Base-by-base conservation (phyloP, 257 asterid genomes). In the Cruciata laevipes region DNA sequence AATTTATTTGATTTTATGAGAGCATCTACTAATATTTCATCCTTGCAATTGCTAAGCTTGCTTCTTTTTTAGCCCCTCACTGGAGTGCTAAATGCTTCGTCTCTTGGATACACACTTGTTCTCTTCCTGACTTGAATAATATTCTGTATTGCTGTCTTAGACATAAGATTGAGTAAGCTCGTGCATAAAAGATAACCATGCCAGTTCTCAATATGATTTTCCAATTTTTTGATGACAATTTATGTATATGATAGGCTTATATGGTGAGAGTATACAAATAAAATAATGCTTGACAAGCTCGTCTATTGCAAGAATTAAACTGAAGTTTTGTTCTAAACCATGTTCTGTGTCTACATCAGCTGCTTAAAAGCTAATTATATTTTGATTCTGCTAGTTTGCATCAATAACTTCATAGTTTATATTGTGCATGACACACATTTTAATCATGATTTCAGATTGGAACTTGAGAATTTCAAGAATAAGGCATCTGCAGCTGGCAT, bases 401-500 rank as follows among this genome's bases (percentile, higher is more conserved):
- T 61, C 20, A 2, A 6, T 31, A 20, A 13, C 24, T 61, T 17
- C 4, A 33, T 61, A 32, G 66, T 32, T 61, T 61, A 61, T 61
- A 55, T 40, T 23, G 38, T 47, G 61, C 25, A 27, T 67, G 68
- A 32, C 30, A 21, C 44, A 42, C 31, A 33, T 61, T 61, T 72
- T 21, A n/a, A n/a, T 49, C 21, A 40, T 37, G 32, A 51, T 79
- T 83, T 72, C 88, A 93, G 99, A 90, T 53, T 90, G 97, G 99
- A 85, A 84, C 72, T 80, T 90, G 90, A 85, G 81, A 61, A 60
- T 82, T 71, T 76, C 90, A 71, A 87, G 94, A 71, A 86, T 88
- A 70, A 86, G 99, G 69, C 86, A 78, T 78, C 78, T 93, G 84
- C 96, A 93, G 85, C 76, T 89, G 87, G 95, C 97, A 56, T 80